Base-by-base conservation (phyloP, 257 asterid genomes). In the Paraleonurus japonicus region DNA sequence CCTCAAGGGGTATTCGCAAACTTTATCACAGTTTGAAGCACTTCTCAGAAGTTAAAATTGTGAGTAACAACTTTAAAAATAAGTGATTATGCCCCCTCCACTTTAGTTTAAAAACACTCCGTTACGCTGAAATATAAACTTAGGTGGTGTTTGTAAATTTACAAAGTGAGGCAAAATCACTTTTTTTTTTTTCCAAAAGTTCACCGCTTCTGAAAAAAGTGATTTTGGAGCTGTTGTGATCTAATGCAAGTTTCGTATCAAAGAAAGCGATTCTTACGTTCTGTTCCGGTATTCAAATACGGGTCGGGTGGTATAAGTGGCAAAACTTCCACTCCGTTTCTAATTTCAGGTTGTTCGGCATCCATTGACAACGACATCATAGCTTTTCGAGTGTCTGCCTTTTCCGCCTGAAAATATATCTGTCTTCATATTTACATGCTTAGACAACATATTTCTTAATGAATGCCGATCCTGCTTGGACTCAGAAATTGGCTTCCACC, bases 381-480 rank as follows among this genome's bases (percentile, higher is more conserved):
- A 33, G 59, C 66, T 24, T 72, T n/a, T 71, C 23, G 82, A 62
- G 54, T 68, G 65, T 19, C 68, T 65, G 1, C 81, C 86, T 79
- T 83, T 81, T 67, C 85, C 80, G 15, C 80, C 68, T 2, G 84
- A 62, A 63, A 76, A 58, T 33, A 78, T 77, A 65, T 85, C 85
- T 0, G 78, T 27, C 64, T 78, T 89, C 3, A 72, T 69, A 79
- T 45, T 80, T 11, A 71, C 83, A 61, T 77, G 92, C 83, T 75
- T 92, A 15, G 88, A 84, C 79, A 92, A 73, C 79, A 90, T 81
- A 75, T 79, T 87, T 74, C 87, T 84, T 13, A 88, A 73, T 16
- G 96, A 84, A 73, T 78, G 78, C 30, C 86, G 85, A 61, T 84
- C 94, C 50, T 85, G 84, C 75, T 84, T 86, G 1, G 83, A 54